Evolutionary conservation across 441 rosid genomes (phyloP), one percentile per base, ranked within the genome.

Genomic region (Arabidopsis lyrata): DNA sequence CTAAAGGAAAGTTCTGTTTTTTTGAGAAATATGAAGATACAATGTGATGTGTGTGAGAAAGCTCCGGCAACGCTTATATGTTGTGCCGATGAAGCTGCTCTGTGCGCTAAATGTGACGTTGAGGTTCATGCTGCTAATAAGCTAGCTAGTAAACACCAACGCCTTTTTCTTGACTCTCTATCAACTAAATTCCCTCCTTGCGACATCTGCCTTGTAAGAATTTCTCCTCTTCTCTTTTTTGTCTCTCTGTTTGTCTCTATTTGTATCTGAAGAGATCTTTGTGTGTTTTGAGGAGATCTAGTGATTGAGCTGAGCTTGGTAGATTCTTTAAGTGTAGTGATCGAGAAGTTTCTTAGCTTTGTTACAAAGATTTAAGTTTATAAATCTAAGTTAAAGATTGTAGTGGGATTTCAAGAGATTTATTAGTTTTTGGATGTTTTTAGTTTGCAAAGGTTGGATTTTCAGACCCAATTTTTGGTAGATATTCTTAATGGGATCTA

Each of bases 41-140:
- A 87, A 73, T 89, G 95, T 81, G 95, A 89, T 80, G 95, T 87
- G 50, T 89, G 95, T 76, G 92, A 89, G 83, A 87, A 55, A 78
- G 92, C 95, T 74, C 87, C 87, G 6, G 95, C 95, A 12, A 86
- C 90, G 10, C 75, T 89, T 60, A 87, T 89, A 55, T 89, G 95
- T 60, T 87, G 92, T 66, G 89, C 95, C 0, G 95, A 89, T 44
- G 95, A 87, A 68, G 95, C 95, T 18, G 95, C 95, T 66, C 72
- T 89, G 45, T 89, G 95, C 53, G 74, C 89, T 9, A 74, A 78
- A 38, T 89, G 95, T 18, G 95, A 89, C 61, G 42, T 89, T 45
- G 90, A 89, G 71, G 87, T 89, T 8, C 95, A 89, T 47, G 92
- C 90, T 0, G 92, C 92, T 6, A 89, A 89, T 75, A 87, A 86